Base-by-base conservation (phyloP, 2,329 filamentous ascomycete genomes). In the Pseudogymnoascus sp. region DNA sequence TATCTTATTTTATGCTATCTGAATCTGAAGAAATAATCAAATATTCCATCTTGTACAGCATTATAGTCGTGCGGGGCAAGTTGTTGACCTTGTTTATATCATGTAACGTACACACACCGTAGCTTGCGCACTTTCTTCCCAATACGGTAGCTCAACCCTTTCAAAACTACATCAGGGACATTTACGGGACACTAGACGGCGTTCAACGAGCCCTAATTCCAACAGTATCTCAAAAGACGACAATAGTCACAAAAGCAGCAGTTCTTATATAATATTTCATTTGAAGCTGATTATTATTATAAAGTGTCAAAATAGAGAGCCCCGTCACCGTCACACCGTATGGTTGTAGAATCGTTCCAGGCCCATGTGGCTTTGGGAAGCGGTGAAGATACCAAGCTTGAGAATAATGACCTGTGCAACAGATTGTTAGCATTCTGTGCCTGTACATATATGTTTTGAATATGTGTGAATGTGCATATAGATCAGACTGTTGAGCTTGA, bases 401-500 rank as follows among this genome's bases (percentile, higher is more conserved):
- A 57, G n/a, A 33, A 28, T 13, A 57, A 33, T 33, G 50, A 57
- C 50, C 50, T 57, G 28, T 19, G 50, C 26, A 28, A 57, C 26
- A 57, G 50, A 57, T 33, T 57, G 50, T 57, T 57, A 57, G 50
- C 50, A 13, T 57, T 57, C 50, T 57, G 28, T 57, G 50, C 28
- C 7, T 21, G 17, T 33, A 57, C 50, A 57, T 21, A 57, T 57
- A 33, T 26, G 6, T 28, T 59, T 38, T 38, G 21, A 61, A 61
- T 23, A 36, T 61, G 33, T 61, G 33, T 38, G 3, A 61, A 53
- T 17, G 26, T 38, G 26, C 38, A 62, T 62, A 62, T 59, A 38
- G 62, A 63, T 85, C 83, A 86, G 82, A 86, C 81, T 84, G 81
- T 84, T 84, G 81, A 85, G 82, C 82, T 85, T 85, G 83, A 84